A percentile compares a stretch with the other conserved stretches of the same genome.
phyloP scores from a whole-genome alignment of 2,329 filamentous ascomycete species.

The Penicillium sp. region DNA sequence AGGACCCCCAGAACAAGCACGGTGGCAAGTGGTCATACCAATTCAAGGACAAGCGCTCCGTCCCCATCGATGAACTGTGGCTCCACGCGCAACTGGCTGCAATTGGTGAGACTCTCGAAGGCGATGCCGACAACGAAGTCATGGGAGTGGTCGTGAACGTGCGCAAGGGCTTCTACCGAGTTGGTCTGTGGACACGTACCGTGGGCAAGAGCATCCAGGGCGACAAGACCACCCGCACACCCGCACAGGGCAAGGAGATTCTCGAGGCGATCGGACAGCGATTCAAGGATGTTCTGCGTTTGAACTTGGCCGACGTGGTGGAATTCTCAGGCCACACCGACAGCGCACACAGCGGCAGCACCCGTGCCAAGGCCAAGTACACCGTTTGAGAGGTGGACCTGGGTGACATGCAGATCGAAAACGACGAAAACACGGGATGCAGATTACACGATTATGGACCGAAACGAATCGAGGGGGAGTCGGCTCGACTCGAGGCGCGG shows the following conservation, averaged over 20 bases:
- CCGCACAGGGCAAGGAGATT: conserved; percentile 82
- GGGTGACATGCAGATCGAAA: conserved; percentile 17
- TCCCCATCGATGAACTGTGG: conserved; percentile 95
- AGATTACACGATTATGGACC: conserved; percentile 13
- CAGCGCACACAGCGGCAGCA: conserved; percentile 88
- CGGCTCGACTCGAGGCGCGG: conserved; percentile 10
- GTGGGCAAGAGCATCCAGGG: conserved; percentile 81
- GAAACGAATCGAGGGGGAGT: conserved; percentile 9
- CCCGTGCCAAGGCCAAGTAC: conserved; percentile 93
- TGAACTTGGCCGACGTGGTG: conserved; percentile 74
- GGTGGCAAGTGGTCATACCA: conserved; percentile 98
- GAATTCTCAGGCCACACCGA: conserved; percentile 98
- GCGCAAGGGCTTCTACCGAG: conserved; percentile 95
- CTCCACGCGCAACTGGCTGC: conserved; percentile 94
- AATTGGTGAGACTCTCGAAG: conserved; percentile 96
- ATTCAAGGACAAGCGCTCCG: conserved; percentile 91
- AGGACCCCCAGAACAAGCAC: conserved; percentile 97
- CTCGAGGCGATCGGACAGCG: conserved; percentile 80
- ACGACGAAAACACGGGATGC: conserved; percentile 17
- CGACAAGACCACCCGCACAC: conserved; percentile 72
- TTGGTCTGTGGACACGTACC: conserved; percentile 95
- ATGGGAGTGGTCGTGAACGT: conserved; percentile 99
- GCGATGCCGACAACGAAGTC: conserved; percentile 89
- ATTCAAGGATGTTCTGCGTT: conserved; percentile 89
- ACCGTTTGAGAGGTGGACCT: conserved; percentile 61